phyloP scores from a whole-genome alignment of 169 alveolate species.

The Condylostoma magnum region DNA sequence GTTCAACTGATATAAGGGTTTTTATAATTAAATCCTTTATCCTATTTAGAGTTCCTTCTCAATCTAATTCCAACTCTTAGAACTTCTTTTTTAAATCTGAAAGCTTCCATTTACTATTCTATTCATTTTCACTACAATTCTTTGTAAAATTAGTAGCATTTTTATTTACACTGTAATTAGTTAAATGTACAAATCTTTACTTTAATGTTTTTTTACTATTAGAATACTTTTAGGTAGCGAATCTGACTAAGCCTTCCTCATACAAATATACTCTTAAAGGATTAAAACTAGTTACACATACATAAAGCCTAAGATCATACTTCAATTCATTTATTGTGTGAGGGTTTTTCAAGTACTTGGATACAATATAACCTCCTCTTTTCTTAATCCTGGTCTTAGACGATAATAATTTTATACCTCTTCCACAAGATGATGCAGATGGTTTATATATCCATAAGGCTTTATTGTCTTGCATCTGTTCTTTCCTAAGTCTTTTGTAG shows the following conservation, averaged over 20 bases:
- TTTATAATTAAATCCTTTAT: slow-evolving; percentile 31
- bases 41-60: not conserved
- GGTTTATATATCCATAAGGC: slow-evolving; percentile 67
- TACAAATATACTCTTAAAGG: slow-evolving; percentile 70
- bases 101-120: slow-evolving; percentile 79
- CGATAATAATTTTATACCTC: slow-evolving; percentile 67
- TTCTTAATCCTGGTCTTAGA: slow-evolving; percentile 41
- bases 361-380: slow-evolving; percentile 50
- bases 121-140: slow-evolving; percentile 58
- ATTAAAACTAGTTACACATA: slow-evolving; percentile 60
- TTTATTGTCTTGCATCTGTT: slow-evolving; percentile 21
- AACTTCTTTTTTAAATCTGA: slow-evolving; percentile 60
- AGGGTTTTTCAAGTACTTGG: slow-evolving; percentile 62
- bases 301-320: slow-evolving; percentile 71
- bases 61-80: slow-evolving; percentile 50
- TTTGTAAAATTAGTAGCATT: slow-evolving; percentile 48
- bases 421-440: slow-evolving; percentile 61
- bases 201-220: slow-evolving; percentile 28
- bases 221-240: slow-evolving; percentile 58
- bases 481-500: slow-evolving; percentile 35
- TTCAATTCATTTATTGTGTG: slow-evolving; percentile 64
- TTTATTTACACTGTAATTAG: slow-evolving; percentile 73
- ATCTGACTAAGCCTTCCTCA: slow-evolving; percentile 69
- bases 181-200: slow-evolving; percentile 55
- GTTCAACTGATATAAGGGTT: slow-evolving; percentile 27